Evolutionary conservation across 768 basidiomycete genomes (phyloP).

Genomic region (Russula emetica): DNA sequence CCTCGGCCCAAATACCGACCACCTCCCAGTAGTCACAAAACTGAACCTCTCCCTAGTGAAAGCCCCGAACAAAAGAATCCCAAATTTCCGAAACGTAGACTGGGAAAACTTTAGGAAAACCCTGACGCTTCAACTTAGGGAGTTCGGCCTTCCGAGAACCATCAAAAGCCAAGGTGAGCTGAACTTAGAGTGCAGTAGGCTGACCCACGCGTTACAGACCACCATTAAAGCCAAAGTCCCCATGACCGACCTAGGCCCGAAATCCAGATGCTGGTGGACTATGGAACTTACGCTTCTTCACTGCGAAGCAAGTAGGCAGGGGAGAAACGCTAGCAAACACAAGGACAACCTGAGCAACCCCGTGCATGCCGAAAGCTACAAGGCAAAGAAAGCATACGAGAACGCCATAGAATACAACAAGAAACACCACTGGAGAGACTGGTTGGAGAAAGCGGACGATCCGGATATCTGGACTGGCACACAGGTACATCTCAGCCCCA

Average conservation of each 20-base stretch:
- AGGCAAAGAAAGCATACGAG: not conserved
- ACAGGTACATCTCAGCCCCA: not conserved
- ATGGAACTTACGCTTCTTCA: not conserved
- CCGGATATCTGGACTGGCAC: not conserved
- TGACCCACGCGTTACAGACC: not conserved
- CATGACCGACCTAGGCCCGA: fast-evolving
- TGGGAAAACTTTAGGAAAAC: not conserved
- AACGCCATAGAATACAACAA: not conserved
- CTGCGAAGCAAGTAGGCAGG: not conserved
- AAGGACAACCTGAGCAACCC: not conserved
- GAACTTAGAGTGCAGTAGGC: fast-evolving
- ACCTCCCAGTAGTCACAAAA: not conserved
- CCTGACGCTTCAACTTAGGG: no score
- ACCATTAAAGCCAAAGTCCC: not conserved
- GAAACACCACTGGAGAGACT: not conserved
- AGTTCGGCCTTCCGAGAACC: no score
- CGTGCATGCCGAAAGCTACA: not conserved
- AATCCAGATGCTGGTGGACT: not conserved
- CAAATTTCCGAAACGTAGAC: not conserved
- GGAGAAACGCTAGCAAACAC: not conserved
- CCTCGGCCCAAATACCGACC: not conserved
- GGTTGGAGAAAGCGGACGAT: not conserved
- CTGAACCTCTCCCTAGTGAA: not conserved
- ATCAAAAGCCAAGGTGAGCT: not conserved
- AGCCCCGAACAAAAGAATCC: not conserved